Evolutionary conservation across 495 filamentous ascomycete genomes (phyloP), one percentile per base, ranked within the genome.

Genomic region (Coniosporium apollinis): DNA sequence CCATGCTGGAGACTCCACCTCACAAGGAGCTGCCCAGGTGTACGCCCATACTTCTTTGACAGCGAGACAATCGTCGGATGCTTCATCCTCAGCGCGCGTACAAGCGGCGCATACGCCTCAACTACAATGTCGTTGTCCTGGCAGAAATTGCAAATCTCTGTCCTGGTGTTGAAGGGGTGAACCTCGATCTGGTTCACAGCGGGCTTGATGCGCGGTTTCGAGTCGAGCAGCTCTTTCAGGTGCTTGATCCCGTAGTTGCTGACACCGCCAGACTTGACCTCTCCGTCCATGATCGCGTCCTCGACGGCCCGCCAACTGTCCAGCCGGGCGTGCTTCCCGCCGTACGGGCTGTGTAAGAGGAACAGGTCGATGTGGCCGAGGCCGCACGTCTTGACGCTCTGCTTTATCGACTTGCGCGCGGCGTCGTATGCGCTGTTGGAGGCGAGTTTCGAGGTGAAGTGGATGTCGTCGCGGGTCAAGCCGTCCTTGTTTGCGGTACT

Each of bases 351-450:
- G 39, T 82, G 77, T 24, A 80, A 54, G 1, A 79, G 58, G 50
- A 76, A 80, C 43, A 85, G 57, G 44, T 83, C 79, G 33, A 82
- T 72, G 52, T 82, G 80, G 0, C 69, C 67, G 9, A 77, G 52
- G 3, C 64, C 64, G 22, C 66, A 62, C 34, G 60, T 51, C 26
- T 61, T 55, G 14, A 80, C 56, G 28, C 64, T 72, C 41, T 64
- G 50, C 11, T 55, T 59, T 33, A 83, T 71, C 3, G 69, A 64
- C 22, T 46, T 52, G 30, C 69, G 65, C 16, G 73, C 72, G 5
- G 51, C 46, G 8, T 72, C 59, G 46, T 79, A 81, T 6, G 60
- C 58, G 3, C 58, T 59, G 45, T 77, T 76, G 34, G 49, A 61
- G 17, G 59, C 58, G 13, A 82, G 56, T 50, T 82, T 83, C 29